phyloP scores from a whole-genome alignment of 768 basidiomycete species.

The Amyloporia xantha region DNA sequence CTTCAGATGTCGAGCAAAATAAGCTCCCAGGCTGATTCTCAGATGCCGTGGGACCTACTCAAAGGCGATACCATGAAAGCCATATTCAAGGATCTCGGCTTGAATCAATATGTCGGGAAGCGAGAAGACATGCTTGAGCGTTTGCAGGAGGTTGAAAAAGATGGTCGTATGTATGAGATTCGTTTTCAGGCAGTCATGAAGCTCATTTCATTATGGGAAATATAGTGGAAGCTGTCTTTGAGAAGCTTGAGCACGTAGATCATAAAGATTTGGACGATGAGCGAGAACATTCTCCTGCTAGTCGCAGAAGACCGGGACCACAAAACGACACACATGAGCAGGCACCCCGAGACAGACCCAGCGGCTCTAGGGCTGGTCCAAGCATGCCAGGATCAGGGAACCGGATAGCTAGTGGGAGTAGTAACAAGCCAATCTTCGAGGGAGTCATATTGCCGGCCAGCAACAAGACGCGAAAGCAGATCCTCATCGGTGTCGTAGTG shows the following conservation, averaged over 20 bases:
- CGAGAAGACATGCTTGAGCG: constrained; percentile 19
- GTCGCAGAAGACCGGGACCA: no score
- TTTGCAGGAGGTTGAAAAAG: constrained; percentile 15
- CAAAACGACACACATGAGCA: no score
- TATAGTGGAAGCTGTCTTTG: neutral
- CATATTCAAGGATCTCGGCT: constrained; percentile 20
- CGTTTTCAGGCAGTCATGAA: neutral
- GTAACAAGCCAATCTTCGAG: neutral
- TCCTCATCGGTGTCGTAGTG: neutral
- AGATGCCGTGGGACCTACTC: constrained; percentile 21
- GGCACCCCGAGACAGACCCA: no score
- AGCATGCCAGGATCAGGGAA: neutral
- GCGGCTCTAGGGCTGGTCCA: no score
- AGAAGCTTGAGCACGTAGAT: neutral
- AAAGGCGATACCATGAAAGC: constrained; percentile 20
- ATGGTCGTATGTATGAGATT: constrained; percentile 21
- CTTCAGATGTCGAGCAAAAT: no score
- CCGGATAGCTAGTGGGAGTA: neutral
- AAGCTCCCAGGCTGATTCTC: constrained; percentile 3
- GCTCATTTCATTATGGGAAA: neutral
- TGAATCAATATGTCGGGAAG: constrained; percentile 11
- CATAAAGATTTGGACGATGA: no score
- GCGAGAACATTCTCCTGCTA: no score
- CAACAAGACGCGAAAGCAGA: neutral
- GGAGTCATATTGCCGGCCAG: neutral